Base-by-base conservation (phyloP, 352 stramenopile species). In the Pythium guiyangense region DNA sequence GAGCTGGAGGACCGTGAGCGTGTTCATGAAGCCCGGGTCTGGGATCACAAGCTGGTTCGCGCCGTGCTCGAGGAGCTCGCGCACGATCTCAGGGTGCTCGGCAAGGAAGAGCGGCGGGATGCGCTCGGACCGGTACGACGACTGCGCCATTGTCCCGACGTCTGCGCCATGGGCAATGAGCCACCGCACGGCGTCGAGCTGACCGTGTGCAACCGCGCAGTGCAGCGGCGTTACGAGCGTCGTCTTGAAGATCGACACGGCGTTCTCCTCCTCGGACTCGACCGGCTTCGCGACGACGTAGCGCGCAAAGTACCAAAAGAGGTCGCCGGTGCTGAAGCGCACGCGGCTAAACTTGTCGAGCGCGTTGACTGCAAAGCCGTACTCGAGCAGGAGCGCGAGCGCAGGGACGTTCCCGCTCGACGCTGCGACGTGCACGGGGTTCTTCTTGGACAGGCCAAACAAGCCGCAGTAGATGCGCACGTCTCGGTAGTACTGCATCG, bases 331-430 rank as follows among this genome's bases (percentile, higher is more conserved):
- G 26, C 68, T 86, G 53, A 94, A 87, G 6, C 84, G 79, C 51
- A 94, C 79, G 34, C 84, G 81, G 18, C 59, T 76, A 50, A 92
- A 86, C 54, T 94, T 94, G 67, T 94, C 84, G 52, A 90, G 67
- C 2, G 75, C 63, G 5, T 77, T 81, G 22, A 90, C 45, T 8
- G 78, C 66, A 49, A 94, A 92, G 4, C 82, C 82, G 15, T 71
- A 63, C 37, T 58, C 35, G 18, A 66, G 62, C 18, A 94, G 59
- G 26, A 94, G 44, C 50, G 90, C 69, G 37, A 94, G 54, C 3
- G 82, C 84, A 4, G 61, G 59, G 39, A 94, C 71, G 53, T 94
- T 89, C 6, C 84, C 84, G 29, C 88, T 77, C 27, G 83, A 86
- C 1, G 84, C 82, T 1, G 84, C 84, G 25, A 92, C 68, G 47